Percentiles rank a stretch among this genome's conserved stretches.
Conservation (phyloP, 129 eudicot species). For the Tagetes erecta region DNA sequence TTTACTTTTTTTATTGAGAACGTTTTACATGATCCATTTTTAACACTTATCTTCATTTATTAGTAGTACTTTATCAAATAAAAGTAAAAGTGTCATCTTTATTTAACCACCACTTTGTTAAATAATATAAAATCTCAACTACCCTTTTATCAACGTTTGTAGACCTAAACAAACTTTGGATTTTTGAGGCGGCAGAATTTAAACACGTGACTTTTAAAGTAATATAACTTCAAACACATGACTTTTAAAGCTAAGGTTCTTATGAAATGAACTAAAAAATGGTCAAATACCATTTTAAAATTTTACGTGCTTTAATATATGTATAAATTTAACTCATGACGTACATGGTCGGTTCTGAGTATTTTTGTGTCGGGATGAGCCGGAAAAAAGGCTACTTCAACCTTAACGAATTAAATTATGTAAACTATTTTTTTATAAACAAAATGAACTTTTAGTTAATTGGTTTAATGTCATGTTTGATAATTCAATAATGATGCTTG, state of each 20-base stretch:
- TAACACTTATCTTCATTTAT: not conserved
- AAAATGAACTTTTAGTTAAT: too few relatives aligned
- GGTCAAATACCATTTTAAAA: too few relatives aligned
- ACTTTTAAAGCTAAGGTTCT: not conserved
- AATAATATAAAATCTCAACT: constrained; percentile 10
- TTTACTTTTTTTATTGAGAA: not conserved
- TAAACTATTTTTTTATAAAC: too few relatives aligned
- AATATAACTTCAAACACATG: not conserved
- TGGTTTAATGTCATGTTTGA: too few relatives aligned
- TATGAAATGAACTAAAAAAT: not conserved
- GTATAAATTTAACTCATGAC: too few relatives aligned
- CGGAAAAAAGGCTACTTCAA: too few relatives aligned
- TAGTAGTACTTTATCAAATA: not conserved
- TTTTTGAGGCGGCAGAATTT: not conserved
- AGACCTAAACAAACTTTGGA: not conserved
- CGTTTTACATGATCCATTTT: constrained; percentile 4
- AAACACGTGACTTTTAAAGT: not conserved
- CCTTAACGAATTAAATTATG: not conserved
- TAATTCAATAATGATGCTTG: too few relatives aligned
- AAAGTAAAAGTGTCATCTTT: not conserved
- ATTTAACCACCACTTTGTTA: constrained; percentile 4
- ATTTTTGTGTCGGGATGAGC: too few relatives aligned
- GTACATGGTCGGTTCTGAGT: too few relatives aligned
- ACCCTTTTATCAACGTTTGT: not conserved
- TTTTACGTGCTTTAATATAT: too few relatives aligned